Conservation (phyloP, 192 early-diverging fungal species). For the Backusella psychrophila region DNA sequence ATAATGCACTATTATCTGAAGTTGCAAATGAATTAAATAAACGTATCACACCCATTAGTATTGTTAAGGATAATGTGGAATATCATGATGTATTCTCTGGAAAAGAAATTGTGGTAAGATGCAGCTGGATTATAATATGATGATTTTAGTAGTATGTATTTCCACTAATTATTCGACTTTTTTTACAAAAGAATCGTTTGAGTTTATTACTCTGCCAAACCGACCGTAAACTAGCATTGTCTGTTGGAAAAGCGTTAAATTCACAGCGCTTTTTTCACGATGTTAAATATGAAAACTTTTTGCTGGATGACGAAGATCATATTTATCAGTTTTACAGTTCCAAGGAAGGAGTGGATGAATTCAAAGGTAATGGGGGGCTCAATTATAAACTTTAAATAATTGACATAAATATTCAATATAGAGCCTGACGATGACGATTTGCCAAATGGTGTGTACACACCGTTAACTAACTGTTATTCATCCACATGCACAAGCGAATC, state of each 20-base stretch:
- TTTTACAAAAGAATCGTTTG: constrained; percentile 44
- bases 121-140: neutral
- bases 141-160: neutral
- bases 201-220: constrained; percentile 69
- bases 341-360: neutral
- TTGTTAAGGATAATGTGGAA: constrained; percentile 75
- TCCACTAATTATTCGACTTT: neutral
- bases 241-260: constrained; percentile 85
- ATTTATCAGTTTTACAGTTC: neutral
- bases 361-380: neutral
- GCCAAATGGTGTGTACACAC: constrained; percentile 86
- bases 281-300: constrained; percentile 64
- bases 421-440: constrained; percentile 18
- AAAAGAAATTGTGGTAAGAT: constrained; percentile 78
- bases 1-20: constrained; percentile 70
- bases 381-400: neutral
- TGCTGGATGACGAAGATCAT: neutral
- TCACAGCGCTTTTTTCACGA: constrained; percentile 90
- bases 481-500: constrained; percentile 80
- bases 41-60: constrained; percentile 54
- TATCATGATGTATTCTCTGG: constrained; percentile 85
- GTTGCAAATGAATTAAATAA: constrained; percentile 67
- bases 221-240: constrained; percentile 84
- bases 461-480: constrained; percentile 91
- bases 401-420: neutral